A percentile compares a stretch with the other conserved stretches of the same genome.
Conservation (phyloP, 1,284 basidiomycete genomes). For the Stygiomarasmius scandens region DNA sequence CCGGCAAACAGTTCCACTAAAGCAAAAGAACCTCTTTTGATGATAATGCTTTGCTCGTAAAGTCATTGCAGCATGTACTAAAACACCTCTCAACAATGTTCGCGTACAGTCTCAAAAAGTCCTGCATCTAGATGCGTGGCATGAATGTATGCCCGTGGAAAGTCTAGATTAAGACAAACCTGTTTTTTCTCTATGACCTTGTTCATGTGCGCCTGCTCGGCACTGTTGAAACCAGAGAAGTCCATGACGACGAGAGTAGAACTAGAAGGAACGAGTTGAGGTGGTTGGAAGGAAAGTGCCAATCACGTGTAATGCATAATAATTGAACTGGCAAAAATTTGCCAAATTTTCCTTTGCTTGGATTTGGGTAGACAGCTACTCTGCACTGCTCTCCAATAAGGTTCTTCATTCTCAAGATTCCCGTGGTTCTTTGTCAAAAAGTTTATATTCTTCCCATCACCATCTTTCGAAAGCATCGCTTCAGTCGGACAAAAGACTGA, state of each 20-base stretch:
- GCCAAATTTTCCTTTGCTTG: too few relatives aligned
- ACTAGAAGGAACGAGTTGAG: conserved; percentile 16
- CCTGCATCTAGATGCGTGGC: conserved; percentile 80
- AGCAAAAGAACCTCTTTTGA: conserved; percentile 82
- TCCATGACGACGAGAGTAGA: conserved; percentile 62
- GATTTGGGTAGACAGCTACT: too few relatives aligned
- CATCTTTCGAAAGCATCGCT: too few relatives aligned
- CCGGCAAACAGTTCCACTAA: background rate
- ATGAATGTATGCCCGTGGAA: conserved; percentile 1
- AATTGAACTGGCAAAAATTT: too few relatives aligned
- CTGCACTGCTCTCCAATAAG: too few relatives aligned
- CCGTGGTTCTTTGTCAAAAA: background rate
- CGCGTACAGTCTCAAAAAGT: conserved; percentile 96
- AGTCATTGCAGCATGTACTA: conserved; percentile 93
- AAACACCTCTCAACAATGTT: conserved; percentile 96
- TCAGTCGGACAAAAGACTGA: background rate
- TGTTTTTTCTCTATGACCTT: conserved; percentile 94
- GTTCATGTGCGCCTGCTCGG: conserved; percentile 90
- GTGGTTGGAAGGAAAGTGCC: conserved; percentile 1
- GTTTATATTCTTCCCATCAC: too few relatives aligned
- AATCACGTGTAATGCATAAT: background rate
- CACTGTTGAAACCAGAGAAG: conserved; percentile 80
- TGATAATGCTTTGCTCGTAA: conserved; percentile 92
- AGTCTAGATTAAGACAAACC: conserved; percentile 45
- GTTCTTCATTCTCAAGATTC: background rate